Percentiles rank a stretch among this genome's conserved stretches.
These are phyloP conservation scores for Macaranga tanarius DNA, from an alignment of 441 rosid species.

Conservation along the genomic window DNA sequence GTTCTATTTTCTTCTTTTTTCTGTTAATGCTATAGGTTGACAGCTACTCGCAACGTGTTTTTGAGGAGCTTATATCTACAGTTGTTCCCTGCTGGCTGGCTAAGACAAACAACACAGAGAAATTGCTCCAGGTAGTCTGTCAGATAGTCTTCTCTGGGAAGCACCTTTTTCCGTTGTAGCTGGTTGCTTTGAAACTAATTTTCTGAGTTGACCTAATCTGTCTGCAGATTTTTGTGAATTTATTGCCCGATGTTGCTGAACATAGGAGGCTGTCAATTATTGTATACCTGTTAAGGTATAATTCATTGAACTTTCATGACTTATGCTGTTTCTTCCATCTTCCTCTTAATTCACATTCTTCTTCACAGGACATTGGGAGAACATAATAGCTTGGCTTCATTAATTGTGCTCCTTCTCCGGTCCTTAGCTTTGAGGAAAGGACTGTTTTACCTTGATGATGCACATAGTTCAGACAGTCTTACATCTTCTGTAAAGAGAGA, in stretches of 20 bases:
- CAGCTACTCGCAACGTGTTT: conserved; percentile 68
- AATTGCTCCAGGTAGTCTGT: conserved; percentile 64
- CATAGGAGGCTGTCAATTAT: conserved; percentile 84
- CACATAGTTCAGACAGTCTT: conserved; percentile 34
- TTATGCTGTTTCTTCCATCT: conserved; percentile 17
- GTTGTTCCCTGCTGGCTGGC: conserved; percentile 89
- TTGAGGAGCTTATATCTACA: conserved; percentile 81
- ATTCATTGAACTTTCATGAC: neutral
- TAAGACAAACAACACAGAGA: conserved; percentile 50
- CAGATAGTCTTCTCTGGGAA: conserved; percentile 6
- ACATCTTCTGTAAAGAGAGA: conserved; percentile 46
- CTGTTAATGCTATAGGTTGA: conserved; percentile 53
- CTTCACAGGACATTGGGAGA: conserved; percentile 82
- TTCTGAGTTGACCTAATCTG: conserved; percentile 23
- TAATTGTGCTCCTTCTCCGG: conserved; percentile 71
- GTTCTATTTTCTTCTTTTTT: neutral
- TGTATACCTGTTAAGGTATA: conserved; percentile 77
- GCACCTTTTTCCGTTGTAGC: conserved; percentile 1
- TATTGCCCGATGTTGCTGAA: conserved; percentile 79
- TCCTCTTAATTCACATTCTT: conserved; percentile 23
- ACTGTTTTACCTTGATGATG: conserved; percentile 38
- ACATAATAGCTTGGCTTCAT: conserved; percentile 68
- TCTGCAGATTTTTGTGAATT: conserved; percentile 72
- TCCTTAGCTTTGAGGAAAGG: conserved; percentile 64
- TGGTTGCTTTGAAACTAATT: conserved; percentile 15